Base-by-base conservation (phyloP, 192 early-diverging fungal species). In the Neocallimastix lanati region DNA sequence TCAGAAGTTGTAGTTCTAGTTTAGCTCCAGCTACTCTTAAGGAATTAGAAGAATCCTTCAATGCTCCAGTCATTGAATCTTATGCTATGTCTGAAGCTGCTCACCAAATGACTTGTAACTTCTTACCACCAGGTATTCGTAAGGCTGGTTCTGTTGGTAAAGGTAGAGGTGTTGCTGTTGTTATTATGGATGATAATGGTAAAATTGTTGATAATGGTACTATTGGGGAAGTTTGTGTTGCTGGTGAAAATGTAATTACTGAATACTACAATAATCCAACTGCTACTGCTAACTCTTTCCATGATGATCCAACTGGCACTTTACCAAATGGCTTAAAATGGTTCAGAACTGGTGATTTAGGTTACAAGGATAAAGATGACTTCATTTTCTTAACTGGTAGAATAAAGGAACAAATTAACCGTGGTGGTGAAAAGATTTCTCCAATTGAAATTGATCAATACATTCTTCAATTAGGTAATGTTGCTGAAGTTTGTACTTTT, bases 401-500 rank as follows among this genome's bases (percentile, higher is more conserved):
- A 67, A 93, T 93, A 84, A 95, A 96, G 88, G 94, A 95, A 83
- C 86, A 93, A 79, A 96, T 96, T 80, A 96, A 94, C 83, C 92
- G 94, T 76, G 94, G 94, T 37, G 94, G 94, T 29, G 94, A 95
- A 83, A 96, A 93, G 84, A 94, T 96, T 80, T 94, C 92, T n/a
- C 94, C 94, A 5, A 81, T 94, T 25, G 94, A 96, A 83, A 85
- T 96, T 3, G 94, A 36, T 79, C 30, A 28, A 36, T 79, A 76
- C 38, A 76, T 95, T 77, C 86, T 93, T 29, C 85, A 86, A 78
- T 91, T 92, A 67, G 91, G 89, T 18, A 87, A 85, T 76, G 87
- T 94, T 13, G 86, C 86, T 28, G 93, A 95, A 80, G 94, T 92
- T 3, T 90, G 92, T 27, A 88, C 87, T 76, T 95, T 94, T 86